Percentiles rank a stretch among this genome's conserved stretches.
Conservation (phyloP, 768 basidiomycete genomes). For the Leccinellum luteum region DNA sequence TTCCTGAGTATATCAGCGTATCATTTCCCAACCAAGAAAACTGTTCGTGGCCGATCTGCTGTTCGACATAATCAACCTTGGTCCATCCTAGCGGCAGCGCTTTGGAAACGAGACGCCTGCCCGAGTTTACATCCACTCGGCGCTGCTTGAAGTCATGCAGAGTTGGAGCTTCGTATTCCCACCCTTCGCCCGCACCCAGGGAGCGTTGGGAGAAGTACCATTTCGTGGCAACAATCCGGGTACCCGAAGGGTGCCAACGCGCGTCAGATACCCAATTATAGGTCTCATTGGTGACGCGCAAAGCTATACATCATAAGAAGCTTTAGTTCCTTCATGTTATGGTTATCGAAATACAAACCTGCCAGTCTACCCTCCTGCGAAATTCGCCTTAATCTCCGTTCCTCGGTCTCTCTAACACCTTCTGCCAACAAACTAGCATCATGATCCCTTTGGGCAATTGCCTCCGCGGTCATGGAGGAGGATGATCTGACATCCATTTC, state of each 20-base stretch:
- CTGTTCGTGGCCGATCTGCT: slow-evolving; percentile 76
- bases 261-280: slow-evolving; percentile 69
- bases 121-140: slow-evolving; percentile 39
- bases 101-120: slow-evolving; percentile 53
- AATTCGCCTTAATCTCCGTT: slow-evolving; percentile 48
- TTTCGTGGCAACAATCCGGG: slow-evolving; percentile 67
- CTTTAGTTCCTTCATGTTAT: slow-evolving; percentile 3
- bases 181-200: slow-evolving; percentile 70
- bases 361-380: slow-evolving; percentile 58
- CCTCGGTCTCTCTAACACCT: slow-evolving; percentile 50
- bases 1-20: slow-evolving; percentile 62
- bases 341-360: slow-evolving; percentile 17
- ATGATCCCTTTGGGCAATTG: slow-evolving; percentile 34
- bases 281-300: slow-evolving; percentile 68
- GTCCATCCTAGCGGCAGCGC: slow-evolving; percentile 62
- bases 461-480: slow-evolving; percentile 33
- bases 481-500: slow-evolving; percentile 51
- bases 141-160: slow-evolving; percentile 5
- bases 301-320: slow-evolving; percentile 27
- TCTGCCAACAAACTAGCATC: slow-evolving; percentile 48
- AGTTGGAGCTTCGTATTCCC: slow-evolving; percentile 57
- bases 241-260: slow-evolving; percentile 66
- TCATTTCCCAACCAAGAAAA: slow-evolving; percentile 60
- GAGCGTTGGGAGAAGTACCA: slow-evolving; percentile 69
- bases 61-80: slow-evolving; percentile 55